Conservation (phyloP, 441 rosid species). For the Syzygium malaccense region DNA sequence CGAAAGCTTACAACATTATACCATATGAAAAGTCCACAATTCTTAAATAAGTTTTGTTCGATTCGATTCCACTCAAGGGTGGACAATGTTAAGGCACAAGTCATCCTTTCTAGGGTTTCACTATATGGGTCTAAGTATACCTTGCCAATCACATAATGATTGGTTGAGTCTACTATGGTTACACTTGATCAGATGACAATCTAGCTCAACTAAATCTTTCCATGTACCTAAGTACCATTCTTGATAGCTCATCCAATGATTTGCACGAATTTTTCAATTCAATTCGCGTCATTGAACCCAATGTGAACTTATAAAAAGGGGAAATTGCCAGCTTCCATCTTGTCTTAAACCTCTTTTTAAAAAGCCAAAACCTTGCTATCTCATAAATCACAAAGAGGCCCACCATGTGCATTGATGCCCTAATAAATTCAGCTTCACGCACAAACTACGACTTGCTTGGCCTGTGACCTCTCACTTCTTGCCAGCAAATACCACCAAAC, state of each 20-base stretch:
- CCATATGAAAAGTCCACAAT: not conserved
- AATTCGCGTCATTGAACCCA: not conserved
- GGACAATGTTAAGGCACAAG: not conserved
- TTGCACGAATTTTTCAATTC: not conserved
- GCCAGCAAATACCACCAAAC: not conserved
- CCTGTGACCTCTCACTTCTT: not conserved
- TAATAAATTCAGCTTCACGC: not conserved
- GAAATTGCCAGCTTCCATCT: not conserved
- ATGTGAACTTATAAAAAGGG: not conserved
- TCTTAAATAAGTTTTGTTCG: not conserved
- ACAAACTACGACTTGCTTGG: not conserved
- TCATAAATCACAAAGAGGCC: not conserved
- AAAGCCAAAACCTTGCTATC: not conserved
- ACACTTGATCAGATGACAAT: not conserved
- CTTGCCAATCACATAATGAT: not conserved
- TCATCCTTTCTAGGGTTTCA: not conserved
- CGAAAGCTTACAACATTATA: not conserved
- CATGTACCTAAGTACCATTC: not conserved
- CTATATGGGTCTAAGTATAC: not conserved
- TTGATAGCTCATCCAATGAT: not conserved
- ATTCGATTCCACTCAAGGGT: not conserved
- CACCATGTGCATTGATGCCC: constrained; percentile 3
- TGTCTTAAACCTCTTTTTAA: not conserved
- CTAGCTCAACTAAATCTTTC: not conserved
- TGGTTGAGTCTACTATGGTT: not conserved